phyloP scores from a whole-genome alignment of 2,329 filamentous ascomycete genomes.

The Phoma sp. region DNA sequence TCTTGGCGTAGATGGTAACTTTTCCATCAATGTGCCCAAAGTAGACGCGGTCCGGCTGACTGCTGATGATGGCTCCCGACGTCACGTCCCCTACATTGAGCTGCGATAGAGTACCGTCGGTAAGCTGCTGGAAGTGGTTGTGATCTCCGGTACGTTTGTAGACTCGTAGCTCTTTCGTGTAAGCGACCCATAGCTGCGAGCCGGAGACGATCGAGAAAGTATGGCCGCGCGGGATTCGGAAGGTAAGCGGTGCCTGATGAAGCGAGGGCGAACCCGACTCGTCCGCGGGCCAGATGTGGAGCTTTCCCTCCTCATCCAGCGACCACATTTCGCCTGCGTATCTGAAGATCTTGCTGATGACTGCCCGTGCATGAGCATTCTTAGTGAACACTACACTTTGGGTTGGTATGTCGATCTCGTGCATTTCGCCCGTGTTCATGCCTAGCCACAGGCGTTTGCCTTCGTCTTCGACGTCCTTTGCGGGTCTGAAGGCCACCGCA shows the following conservation, averaged over 20 bases:
- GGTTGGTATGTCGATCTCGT: slow-evolving; percentile 82
- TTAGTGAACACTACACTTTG: slow-evolving; percentile 74
- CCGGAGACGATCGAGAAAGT: slow-evolving; percentile 89
- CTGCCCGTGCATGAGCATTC: slow-evolving; percentile 76
- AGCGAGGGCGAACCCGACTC: slow-evolving; percentile 77
- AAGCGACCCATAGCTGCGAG: slow-evolving; percentile 84
- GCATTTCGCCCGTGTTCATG: slow-evolving; percentile 83
- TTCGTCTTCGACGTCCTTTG: slow-evolving; percentile 77
- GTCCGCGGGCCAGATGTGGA: slow-evolving; percentile 87
- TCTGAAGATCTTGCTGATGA: slow-evolving; percentile 84
- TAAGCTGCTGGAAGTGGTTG: slow-evolving; percentile 74
- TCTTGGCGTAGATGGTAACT: slow-evolving; percentile 86
- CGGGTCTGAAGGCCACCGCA: slow-evolving; percentile 84
- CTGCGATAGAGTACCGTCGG: slow-evolving; percentile 72
- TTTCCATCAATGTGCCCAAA: slow-evolving; percentile 95
- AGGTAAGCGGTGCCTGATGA: slow-evolving; percentile 75
- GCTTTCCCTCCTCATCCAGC: slow-evolving; percentile 83
- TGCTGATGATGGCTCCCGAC: slow-evolving; percentile 76
- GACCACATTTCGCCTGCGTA: slow-evolving; percentile 93
- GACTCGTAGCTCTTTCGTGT: slow-evolving; percentile 84
- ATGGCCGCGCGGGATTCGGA: slow-evolving; percentile 79
- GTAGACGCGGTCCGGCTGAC: slow-evolving; percentile 79
- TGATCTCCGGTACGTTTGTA: slow-evolving; percentile 76
- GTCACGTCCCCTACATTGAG: slow-evolving; percentile 85
- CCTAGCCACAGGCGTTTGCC: slow-evolving; percentile 87